These are phyloP conservation scores for Populus nigra DNA, from an alignment of 345 rosid genomes.

Conservation along the genomic window DNA sequence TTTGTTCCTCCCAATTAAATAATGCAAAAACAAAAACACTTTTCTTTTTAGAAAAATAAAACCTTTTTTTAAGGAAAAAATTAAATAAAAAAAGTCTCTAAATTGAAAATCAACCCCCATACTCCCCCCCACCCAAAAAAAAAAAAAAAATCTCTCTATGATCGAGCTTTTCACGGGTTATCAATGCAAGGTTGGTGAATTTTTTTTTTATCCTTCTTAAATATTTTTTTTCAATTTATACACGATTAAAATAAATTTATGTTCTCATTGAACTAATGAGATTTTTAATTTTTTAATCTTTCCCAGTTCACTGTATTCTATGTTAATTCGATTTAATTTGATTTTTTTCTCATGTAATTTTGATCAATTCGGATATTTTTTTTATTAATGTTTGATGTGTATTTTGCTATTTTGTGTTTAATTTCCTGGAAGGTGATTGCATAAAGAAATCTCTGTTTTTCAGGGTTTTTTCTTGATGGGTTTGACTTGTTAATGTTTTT, in stretches of 20 bases:
- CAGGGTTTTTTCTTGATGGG: not conserved
- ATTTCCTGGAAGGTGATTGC: not conserved
- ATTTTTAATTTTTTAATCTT: not conserved
- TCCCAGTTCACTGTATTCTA: not conserved
- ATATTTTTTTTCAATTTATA: not conserved
- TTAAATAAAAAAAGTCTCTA: not conserved
- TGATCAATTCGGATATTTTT: not conserved
- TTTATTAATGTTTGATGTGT: not conserved
- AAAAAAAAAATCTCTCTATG: not conserved
- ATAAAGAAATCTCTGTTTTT: not conserved
- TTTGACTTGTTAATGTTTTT: not conserved
- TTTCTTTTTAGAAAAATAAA: not conserved
- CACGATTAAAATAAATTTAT: not conserved
- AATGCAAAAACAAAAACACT: not conserved
- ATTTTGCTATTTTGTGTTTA: not conserved
- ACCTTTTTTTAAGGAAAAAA: not conserved
- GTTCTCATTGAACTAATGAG: not conserved
- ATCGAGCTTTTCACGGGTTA: not conserved
- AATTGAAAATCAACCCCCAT: not conserved
- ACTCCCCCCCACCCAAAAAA: too few species aligned
- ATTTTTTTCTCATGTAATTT: not conserved
- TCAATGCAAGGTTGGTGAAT: not conserved
- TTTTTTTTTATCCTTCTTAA: not conserved
- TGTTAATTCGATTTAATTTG: not conserved
- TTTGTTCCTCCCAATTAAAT: not conserved